Base-by-base conservation (phyloP, 345 rosid genomes). In the Stellera chamaejasme region DNA sequence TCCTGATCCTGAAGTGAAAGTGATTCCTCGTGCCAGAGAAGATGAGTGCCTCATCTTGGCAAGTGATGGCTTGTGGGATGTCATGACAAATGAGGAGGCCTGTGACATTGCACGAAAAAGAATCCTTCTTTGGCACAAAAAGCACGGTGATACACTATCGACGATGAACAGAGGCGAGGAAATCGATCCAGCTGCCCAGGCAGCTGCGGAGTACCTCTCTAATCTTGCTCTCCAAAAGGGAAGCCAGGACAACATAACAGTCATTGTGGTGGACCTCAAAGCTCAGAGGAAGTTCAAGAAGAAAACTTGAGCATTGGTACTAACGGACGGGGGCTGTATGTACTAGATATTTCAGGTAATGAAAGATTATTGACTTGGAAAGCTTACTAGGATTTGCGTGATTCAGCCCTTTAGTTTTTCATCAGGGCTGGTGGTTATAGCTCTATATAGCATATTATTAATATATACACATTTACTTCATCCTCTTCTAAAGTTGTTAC, bases 1-100 rank as follows among this genome's bases (percentile, higher is more conserved):
- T 23, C 83, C 96, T 1, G 84, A 83, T 54, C 91, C 96, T 0
- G 97, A 78, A 61, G 85, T 83, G 65, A 71, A 66, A 57, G 64
- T 80, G 9, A 59, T 80, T n/a, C 64, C 78, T 13, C 73, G 87
- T 63, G 70, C 66, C 14, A 82, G 75, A 69, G 85, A 83, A 68
- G 94, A 83, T 1, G 94, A 85, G 44, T 85, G 88, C 67, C 85
- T 89, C 42, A 73, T 83, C 66, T 60, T 85, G 66, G 96, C 94
- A 15, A 85, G 88, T 26, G 96, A 85, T 23, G 91, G 94, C 2
- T 77, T 89, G 43, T 89, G 97, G 97, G 94, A 89, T 51, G 84
- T 83, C 3, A 73, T 89, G 75, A 68, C 79, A 1, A 81, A 81
- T 47, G 81, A 85, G 58, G 88, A 85, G 62, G 97, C 65, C 1